These are phyloP conservation scores for Phytopythium mirpurense DNA, from an alignment of 352 stramenopile species.

Conservation along the genomic window DNA sequence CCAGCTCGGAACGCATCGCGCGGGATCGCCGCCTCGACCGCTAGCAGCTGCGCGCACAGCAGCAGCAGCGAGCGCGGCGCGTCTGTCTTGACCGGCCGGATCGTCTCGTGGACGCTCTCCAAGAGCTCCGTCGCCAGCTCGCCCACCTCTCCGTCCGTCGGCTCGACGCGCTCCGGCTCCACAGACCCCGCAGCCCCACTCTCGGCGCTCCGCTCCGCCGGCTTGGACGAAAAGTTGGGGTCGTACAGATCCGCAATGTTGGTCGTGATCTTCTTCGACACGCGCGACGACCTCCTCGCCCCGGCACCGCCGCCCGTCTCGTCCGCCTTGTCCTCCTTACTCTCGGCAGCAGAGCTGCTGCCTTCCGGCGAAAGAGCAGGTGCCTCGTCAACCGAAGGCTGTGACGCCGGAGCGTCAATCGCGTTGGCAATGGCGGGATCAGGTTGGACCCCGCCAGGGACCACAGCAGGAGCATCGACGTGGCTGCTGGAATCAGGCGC, in stretches of 20 bases:
- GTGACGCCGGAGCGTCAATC: no score
- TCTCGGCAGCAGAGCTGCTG: slow-evolving; percentile 3
- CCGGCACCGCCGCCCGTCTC: slow-evolving; percentile 3
- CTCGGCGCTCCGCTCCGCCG: slow-evolving; percentile 10
- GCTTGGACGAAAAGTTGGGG: slow-evolving; percentile 43
- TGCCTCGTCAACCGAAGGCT: no score
- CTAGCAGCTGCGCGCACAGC: slow-evolving; percentile 60
- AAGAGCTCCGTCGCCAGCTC: slow-evolving; percentile 68
- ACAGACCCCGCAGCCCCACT: slow-evolving; percentile 14
- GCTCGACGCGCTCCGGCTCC: slow-evolving; percentile 23
- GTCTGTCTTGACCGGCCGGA: slow-evolving; percentile 38
- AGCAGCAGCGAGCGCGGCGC: slow-evolving; percentile 37
- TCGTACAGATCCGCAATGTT: slow-evolving; percentile 83
- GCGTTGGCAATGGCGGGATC: no score
- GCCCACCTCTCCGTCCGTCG: slow-evolving; percentile 65
- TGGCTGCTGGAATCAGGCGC: not conserved
- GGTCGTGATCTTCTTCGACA: slow-evolving; percentile 67
- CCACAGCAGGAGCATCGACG: slow-evolving; percentile 1
- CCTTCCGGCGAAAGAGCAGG: not conserved
- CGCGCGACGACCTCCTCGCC: slow-evolving; percentile 49
- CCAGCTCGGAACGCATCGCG: slow-evolving; percentile 75
- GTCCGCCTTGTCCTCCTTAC: slow-evolving; percentile 8
- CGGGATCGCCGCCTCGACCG: slow-evolving; percentile 68
- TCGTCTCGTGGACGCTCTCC: slow-evolving; percentile 44
- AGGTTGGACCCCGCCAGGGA: no score